Conservation (phyloP, 768 basidiomycete genomes). For the Collybiopsis confluens region DNA sequence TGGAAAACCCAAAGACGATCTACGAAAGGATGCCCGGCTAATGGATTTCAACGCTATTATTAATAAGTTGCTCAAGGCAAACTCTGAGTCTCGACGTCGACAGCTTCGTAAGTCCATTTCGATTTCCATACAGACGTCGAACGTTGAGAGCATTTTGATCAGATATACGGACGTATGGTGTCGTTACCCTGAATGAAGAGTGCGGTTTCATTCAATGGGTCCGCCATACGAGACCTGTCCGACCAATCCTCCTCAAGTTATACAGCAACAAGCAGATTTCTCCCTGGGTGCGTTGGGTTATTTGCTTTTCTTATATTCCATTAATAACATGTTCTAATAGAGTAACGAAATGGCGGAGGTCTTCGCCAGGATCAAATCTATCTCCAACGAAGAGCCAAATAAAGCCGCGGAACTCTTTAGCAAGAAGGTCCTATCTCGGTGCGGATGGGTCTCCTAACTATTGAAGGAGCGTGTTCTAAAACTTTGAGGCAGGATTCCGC, state of each 20-base stretch:
- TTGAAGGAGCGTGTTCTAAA: background rate
- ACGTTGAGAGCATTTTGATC: no score
- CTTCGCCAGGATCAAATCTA: slow-evolving; percentile 33
- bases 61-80: slow-evolving; percentile 91
- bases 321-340: slow-evolving; percentile 29
- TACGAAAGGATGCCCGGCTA: slow-evolving; percentile 92
- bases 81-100: slow-evolving; percentile 87
- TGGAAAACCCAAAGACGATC: slow-evolving; percentile 95
- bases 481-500: slow-evolving; percentile 33
- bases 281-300: slow-evolving; percentile 35
- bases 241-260: slow-evolving; percentile 63
- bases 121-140: no score
- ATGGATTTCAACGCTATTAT: slow-evolving; percentile 99
- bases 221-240: slow-evolving; percentile 81
- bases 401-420: slow-evolving; percentile 47
- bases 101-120: slow-evolving; percentile 86
- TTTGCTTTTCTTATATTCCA: background rate
- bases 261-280: slow-evolving; percentile 51
- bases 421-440: slow-evolving; percentile 45
- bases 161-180: slow-evolving; percentile 98
- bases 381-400: slow-evolving; percentile 43
- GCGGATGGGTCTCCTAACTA: background rate
- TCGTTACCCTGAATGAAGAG: slow-evolving; percentile 95
- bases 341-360: slow-evolving; percentile 36
- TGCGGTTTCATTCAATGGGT: slow-evolving; percentile 99